Base-by-base conservation (phyloP, 1,284 basidiomycete species). In the Trichosporon faecale region DNA sequence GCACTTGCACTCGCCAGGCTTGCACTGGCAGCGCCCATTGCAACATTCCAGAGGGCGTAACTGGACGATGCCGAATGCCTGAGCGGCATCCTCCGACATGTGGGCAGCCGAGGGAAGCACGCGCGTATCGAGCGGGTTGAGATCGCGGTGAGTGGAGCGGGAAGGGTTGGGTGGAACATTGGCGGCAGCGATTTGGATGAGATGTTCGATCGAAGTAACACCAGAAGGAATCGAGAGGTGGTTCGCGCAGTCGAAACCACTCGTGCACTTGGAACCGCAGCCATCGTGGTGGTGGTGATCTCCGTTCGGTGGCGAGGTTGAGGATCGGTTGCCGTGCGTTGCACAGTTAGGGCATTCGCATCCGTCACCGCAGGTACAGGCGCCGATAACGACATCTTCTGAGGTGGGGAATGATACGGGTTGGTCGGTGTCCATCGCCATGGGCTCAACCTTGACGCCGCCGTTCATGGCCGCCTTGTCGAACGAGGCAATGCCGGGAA, bases 21-120 rank as follows among this genome's bases (percentile, higher is more conserved):
- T 37, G 69, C 84, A 84, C 68, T 81, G 79, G 70, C 84, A 85
- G 60, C 81, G 76, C 18, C 82, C 82, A 46, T 81, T 82, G 68
- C 83, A 85, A 74, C 84, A 85, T 70, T 84, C 78, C 16, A 84
- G 77, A 8, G 80, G 82, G 69, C 78, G 81, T 35, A 84, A 77
- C 70, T 79, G 77, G 14, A 81, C 76, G 27, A 82, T 67, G 0
- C 82, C 84, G 65, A 80, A 72, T 0, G 77, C 76, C 27, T 77
- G 72, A 2, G 78, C 81, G 2, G 76, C 77, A 3, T 82, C 77
- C 14, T 79, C 78, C 64, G 73, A 79, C 69, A 75, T 40, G 7
- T 73, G 63, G 2, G 74, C 79, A 3, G 76, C 75, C 16, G 77
- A 75, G 6, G 83, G 80, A 14, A 81, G 70, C 9, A 84, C 70